Evolutionary conservation across 2,329 filamentous ascomycete genomes (phyloP).

Genomic region (Phaeosphaeriaceae sp.): DNA sequence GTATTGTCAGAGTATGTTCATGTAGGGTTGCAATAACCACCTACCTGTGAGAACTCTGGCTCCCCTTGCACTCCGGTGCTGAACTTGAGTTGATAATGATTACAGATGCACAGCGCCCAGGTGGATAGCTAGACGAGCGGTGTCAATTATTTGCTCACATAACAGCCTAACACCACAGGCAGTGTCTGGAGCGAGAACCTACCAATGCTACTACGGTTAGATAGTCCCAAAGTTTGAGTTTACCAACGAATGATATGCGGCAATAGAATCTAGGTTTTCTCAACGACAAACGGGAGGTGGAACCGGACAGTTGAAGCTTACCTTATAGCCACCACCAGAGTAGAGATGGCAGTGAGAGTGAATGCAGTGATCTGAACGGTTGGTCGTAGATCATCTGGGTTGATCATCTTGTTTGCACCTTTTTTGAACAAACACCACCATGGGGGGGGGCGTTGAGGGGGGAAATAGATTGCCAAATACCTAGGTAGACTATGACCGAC

Average conservation of each 20-base stretch:
- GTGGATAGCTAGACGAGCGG: conserved; percentile 23
- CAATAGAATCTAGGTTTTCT: conserved; percentile 27
- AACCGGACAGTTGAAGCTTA: background rate
- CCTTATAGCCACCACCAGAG: conserved; percentile 26
- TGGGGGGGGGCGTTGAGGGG: background rate
- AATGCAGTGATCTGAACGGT: conserved; percentile 30
- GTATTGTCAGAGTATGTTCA: background rate
- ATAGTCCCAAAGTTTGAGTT: conserved; percentile 32
- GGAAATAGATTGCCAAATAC: background rate
- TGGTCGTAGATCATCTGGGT: conserved; percentile 24
- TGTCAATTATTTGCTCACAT: background rate
- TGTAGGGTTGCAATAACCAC: background rate
- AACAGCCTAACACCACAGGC: no score
- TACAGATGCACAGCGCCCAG: conserved; percentile 37
- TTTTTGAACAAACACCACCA: conserved; percentile 4
- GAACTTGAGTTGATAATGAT: conserved; percentile 34
- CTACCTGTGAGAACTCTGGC: conserved; percentile 1
- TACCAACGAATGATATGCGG: conserved; percentile 31
- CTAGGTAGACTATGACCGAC: background rate
- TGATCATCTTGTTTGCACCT: conserved; percentile 22
- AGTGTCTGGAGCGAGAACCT: conserved; percentile 2
- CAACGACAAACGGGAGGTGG: background rate
- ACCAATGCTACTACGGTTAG: conserved; percentile 30
- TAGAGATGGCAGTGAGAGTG: conserved; percentile 27
- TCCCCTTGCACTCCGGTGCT: conserved; percentile 20